Percentiles rank a stretch among this genome's conserved stretches.
phyloP scores from a whole-genome alignment of 1,284 basidiomycete genomes.

The Fomitopsis schrenkii region DNA sequence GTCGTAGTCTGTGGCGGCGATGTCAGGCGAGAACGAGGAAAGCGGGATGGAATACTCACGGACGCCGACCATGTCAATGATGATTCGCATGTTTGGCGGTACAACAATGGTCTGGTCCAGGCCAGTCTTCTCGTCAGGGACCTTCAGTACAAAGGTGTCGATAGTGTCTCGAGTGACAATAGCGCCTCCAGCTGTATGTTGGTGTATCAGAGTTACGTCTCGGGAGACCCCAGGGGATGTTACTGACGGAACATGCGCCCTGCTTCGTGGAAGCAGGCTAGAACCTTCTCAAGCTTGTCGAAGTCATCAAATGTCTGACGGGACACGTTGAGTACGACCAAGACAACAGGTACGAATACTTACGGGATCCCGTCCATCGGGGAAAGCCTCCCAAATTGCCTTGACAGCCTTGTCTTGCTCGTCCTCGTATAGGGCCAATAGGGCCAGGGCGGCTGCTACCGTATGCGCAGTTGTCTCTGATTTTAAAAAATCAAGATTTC shows the following conservation, averaged over 20 bases:
- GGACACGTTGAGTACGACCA: neutral
- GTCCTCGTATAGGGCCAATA: slow-evolving; percentile 13
- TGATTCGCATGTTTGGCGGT: slow-evolving; percentile 7
- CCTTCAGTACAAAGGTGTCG: slow-evolving; percentile 7
- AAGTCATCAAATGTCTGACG: slow-evolving; percentile 13
- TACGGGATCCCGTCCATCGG: slow-evolving; percentile 12
- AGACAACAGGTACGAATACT: neutral
- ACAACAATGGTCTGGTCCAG: slow-evolving; percentile 6
- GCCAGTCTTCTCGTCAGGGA: slow-evolving; percentile 4
- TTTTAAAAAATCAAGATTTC: neutral
- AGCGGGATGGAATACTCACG: slow-evolving; percentile 3
- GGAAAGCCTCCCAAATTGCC: slow-evolving; percentile 7
- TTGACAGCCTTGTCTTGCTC: slow-evolving; percentile 14
- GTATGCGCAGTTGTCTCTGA: slow-evolving; percentile 15
- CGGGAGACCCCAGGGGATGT: too few species aligned
- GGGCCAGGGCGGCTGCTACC: slow-evolving; percentile 9
- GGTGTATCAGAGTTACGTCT: neutral
- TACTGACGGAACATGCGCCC: slow-evolving; percentile 15
- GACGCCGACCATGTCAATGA: slow-evolving; percentile 14
- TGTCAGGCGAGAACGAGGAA: neutral
- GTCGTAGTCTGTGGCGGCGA: slow-evolving; percentile 13
- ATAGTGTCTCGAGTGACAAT: slow-evolving; percentile 10
- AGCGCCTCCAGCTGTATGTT: slow-evolving; percentile 11
- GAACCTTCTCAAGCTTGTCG: slow-evolving; percentile 6
- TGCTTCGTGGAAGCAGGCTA: slow-evolving; percentile 16